Evolutionary conservation across 1,139 yeast species (phyloP).

Genomic region (Protomyces inouyei): DNA sequence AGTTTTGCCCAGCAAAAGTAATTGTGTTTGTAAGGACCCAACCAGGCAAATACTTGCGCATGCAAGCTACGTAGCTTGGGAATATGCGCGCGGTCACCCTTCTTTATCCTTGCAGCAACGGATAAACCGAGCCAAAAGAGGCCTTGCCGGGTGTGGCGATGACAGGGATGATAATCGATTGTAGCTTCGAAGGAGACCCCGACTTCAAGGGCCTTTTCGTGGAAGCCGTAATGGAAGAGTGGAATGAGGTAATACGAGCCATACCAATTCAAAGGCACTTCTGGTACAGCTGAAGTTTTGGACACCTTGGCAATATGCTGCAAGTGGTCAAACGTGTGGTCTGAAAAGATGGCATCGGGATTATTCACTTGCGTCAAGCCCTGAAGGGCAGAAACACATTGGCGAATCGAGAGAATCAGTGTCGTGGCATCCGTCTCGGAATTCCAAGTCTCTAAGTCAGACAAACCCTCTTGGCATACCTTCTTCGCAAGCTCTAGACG

Average conservation of each 20-base stretch:
- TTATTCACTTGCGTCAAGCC: constrained; percentile 13
- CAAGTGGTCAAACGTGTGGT: background rate
- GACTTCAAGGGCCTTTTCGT: constrained; percentile 23
- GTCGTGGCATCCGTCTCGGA: constrained; percentile 25
- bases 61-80: constrained; percentile 26
- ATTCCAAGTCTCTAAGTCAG: constrained; percentile 8
- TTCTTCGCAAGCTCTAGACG: constrained; percentile 5
- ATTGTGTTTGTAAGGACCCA: constrained; percentile 7
- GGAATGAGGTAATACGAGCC: background rate
- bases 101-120: constrained; percentile 2
- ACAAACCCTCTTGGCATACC: constrained; percentile 6
- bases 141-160: constrained; percentile 3
- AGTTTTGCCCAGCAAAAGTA: constrained; percentile 20
- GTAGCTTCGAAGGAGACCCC: background rate
- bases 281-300: background rate
- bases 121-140: constrained; percentile 25
- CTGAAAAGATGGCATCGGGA: constrained; percentile 24
- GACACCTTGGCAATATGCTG: background rate
- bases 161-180: constrained; percentile 18
- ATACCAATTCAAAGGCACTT: background rate
- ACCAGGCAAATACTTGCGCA: background rate
- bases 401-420: constrained; percentile 23
- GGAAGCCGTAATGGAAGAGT: constrained; percentile 23
- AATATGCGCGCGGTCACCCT: background rate
- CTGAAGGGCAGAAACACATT: constrained; percentile 18